Percentiles rank a stretch among this genome's conserved stretches.
Evolutionary conservation across 2,329 filamentous ascomycete genomes (phyloP).

Genomic region (Fusarium nurragi): DNA sequence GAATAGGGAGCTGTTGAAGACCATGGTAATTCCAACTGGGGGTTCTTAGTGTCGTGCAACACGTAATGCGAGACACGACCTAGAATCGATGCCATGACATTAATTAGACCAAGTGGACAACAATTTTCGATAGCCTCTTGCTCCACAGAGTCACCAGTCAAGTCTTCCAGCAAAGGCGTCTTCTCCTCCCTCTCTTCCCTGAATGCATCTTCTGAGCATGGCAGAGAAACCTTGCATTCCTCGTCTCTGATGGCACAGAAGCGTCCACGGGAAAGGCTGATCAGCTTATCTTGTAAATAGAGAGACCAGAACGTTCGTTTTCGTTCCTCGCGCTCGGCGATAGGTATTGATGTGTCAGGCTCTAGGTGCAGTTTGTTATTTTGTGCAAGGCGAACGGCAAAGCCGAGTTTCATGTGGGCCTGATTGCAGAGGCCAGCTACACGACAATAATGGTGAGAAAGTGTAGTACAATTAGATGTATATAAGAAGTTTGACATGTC

Average conservation of each 20-base stretch:
- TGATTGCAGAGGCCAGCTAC: constrained; percentile 8
- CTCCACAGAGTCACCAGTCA: neutral
- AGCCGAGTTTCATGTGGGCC: constrained; percentile 21
- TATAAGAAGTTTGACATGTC: neutral
- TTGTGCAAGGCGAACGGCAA: constrained; percentile 10
- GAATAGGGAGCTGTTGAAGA: constrained; percentile 1
- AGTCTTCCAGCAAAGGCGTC: neutral
- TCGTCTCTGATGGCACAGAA: constrained; percentile 14
- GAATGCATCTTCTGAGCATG: constrained; percentile 6
- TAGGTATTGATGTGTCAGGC: neutral
- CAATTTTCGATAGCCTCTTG: constrained; percentile 3
- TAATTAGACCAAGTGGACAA: neutral
- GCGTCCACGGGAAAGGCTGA: constrained; percentile 11
- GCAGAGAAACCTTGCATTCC: constrained; percentile 4
- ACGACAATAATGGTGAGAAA: neutral
- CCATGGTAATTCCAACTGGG: neutral
- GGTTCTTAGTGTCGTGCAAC: neutral
- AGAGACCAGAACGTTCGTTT: constrained; percentile 12
- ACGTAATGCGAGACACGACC: constrained; percentile 10
- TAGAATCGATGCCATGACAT: constrained; percentile 11
- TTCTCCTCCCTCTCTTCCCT: neutral
- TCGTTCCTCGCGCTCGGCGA: neutral
- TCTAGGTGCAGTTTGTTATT: constrained; percentile 13
- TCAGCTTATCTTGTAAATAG: constrained; percentile 2
- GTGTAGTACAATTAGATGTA: neutral